A percentile compares a stretch with the other conserved stretches of the same genome.
Evolutionary conservation across 495 filamentous ascomycete species (phyloP).

Genomic region (Penicillium nucicola): DNA sequence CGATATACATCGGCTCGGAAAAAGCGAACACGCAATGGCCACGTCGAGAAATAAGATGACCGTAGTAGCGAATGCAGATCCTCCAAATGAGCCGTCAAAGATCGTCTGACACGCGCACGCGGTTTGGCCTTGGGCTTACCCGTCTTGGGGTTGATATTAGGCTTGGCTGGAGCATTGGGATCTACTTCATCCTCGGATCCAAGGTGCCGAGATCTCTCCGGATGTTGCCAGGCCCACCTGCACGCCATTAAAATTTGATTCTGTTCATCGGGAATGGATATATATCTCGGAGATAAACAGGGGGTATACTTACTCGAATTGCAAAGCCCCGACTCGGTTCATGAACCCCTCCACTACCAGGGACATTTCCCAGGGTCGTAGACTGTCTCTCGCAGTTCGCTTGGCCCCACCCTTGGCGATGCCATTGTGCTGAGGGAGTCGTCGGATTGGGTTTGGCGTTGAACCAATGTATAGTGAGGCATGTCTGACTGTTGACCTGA

Average conservation of each 20-base stretch:
- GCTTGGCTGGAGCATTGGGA: conserved; percentile 19
- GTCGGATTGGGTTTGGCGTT: conserved; percentile 79
- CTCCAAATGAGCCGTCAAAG: conserved; percentile 59
- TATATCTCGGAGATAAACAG: neutral
- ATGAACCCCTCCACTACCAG: conserved; percentile 86
- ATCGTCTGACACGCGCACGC: conserved; percentile 51
- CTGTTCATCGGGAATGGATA: neutral
- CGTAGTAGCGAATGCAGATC: conserved; percentile 78
- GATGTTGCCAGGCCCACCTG: conserved; percentile 92
- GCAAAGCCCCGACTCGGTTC: conserved; percentile 78
- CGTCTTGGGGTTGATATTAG: conserved; percentile 9
- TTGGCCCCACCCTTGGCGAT: conserved; percentile 71
- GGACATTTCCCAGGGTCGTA: conserved; percentile 92
- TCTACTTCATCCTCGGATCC: conserved; percentile 47
- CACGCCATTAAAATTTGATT: conserved; percentile 3
- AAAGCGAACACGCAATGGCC: conserved; percentile 83
- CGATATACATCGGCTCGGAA: conserved; percentile 66
- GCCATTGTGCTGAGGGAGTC: conserved; percentile 90
- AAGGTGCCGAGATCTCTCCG: conserved; percentile 72
- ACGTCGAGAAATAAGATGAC: conserved; percentile 69
- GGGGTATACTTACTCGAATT: conserved; percentile 75
- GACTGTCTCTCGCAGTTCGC: conserved; percentile 59
- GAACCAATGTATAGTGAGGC: conserved; percentile 80
- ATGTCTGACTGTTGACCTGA: conserved; percentile 71
- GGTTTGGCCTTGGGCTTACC: conserved; percentile 23